A percentile compares a stretch with the other conserved stretches of the same genome.
Conservation (phyloP, 2,329 filamentous ascomycete species). For the Capronia americana region DNA sequence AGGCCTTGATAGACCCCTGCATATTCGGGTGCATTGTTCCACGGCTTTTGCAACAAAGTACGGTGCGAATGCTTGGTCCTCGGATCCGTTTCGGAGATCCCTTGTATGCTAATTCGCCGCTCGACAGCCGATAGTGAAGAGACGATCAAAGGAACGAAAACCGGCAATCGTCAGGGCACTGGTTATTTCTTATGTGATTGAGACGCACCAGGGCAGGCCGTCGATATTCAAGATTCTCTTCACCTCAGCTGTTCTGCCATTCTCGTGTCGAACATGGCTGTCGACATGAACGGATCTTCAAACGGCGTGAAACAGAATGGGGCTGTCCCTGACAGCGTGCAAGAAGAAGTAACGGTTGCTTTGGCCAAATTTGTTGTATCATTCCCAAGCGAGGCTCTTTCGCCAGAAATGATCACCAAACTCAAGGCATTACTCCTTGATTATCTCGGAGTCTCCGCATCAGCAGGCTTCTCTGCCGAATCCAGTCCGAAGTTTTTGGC, state of each 20-base stretch:
- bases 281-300: neutral
- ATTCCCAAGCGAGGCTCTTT: neutral
- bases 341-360: neutral
- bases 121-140: neutral
- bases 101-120: neutral
- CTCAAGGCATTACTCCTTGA: slow-evolving; percentile 29
- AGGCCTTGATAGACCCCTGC: neutral
- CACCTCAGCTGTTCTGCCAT: neutral
- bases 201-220: too few relatives aligned
- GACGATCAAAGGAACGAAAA: neutral
- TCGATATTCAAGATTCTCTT: too few relatives aligned
- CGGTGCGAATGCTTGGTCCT: neutral
- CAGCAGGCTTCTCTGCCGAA: slow-evolving; percentile 22
- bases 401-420: neutral
- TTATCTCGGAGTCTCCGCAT: slow-evolving; percentile 28
- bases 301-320: neutral
- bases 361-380: neutral
- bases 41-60: slow-evolving; percentile 1
- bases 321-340: neutral
- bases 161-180: neutral
- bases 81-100: neutral
- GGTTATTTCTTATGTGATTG: too few relatives aligned
- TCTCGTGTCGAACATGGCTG: neutral
- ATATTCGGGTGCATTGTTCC: neutral
- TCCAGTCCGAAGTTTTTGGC: slow-evolving; percentile 24